A percentile compares a stretch with the other conserved stretches of the same genome.
Conservation (phyloP, 805 yeast species). For the Nakazawaea ambrosiae region DNA sequence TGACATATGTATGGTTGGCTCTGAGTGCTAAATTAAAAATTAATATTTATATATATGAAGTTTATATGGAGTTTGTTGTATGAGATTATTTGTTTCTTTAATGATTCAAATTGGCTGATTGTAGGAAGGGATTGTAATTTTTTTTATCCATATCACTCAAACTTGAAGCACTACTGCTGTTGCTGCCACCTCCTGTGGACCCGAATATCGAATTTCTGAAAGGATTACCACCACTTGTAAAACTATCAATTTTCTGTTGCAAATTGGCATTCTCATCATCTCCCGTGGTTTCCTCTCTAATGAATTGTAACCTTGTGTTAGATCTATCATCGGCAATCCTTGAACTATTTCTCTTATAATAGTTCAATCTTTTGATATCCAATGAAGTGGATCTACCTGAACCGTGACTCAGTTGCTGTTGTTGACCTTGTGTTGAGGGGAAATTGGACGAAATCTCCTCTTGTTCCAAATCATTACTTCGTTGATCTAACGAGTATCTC, state of each 20-base stretch:
- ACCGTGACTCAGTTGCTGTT: no score
- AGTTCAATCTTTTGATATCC: slow-evolving; percentile 8
- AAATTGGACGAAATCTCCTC: background rate
- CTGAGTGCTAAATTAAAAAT: background rate
- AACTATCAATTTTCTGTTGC: background rate
- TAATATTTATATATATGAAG: background rate
- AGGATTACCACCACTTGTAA: slow-evolving; percentile 5
- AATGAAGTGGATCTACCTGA: slow-evolving; percentile 5
- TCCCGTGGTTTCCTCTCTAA: slow-evolving; percentile 1
- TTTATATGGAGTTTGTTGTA: background rate
- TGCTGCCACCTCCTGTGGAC: background rate
- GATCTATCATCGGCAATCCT: background rate
- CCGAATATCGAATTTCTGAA: slow-evolving; percentile 6
- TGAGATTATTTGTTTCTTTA: no score
- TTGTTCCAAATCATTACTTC: slow-evolving; percentile 1
- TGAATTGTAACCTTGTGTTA: slow-evolving; percentile 2
- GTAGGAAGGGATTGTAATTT: background rate
- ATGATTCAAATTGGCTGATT: background rate
- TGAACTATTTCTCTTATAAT: background rate
- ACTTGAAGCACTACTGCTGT: slow-evolving; percentile 3
- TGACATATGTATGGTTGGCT: background rate
- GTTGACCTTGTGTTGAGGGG: background rate
- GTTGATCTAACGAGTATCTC: slow-evolving; percentile 9
- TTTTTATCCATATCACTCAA: slow-evolving; percentile 1
- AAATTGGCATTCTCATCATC: background rate